Evolutionary conservation across 2,329 filamentous ascomycete species (phyloP).

Genomic region (Venturia pyrina): DNA sequence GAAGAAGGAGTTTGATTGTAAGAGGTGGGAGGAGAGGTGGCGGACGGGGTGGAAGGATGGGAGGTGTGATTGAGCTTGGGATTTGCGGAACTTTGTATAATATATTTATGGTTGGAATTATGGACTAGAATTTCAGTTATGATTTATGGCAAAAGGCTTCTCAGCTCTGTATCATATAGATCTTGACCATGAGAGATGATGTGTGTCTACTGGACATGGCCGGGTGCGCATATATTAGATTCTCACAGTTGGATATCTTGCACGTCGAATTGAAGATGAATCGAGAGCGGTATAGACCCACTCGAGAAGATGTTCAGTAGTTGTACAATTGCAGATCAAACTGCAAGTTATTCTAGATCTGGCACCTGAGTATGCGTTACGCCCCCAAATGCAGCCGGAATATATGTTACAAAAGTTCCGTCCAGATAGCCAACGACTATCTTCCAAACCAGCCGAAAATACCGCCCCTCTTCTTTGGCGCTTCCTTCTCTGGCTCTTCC

Average conservation of each 20-base stretch:
- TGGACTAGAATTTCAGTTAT: not conserved
- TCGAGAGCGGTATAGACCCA: not conserved
- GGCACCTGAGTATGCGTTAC: not conserved
- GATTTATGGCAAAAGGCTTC: not conserved
- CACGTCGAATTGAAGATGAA: not conserved
- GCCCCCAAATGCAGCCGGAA: not conserved
- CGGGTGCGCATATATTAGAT: not conserved
- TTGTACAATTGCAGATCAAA: constrained; percentile 1
- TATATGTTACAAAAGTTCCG: not conserved
- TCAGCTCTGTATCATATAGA: constrained; percentile 3
- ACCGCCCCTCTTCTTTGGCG: not conserved
- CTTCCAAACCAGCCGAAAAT: not conserved
- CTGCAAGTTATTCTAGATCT: not conserved
- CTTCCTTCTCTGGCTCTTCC: not conserved
- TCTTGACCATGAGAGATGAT: not conserved
- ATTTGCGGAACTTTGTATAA: not conserved
- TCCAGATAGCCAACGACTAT: not conserved
- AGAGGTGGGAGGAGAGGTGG: constrained; percentile 88
- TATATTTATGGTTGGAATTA: not conserved
- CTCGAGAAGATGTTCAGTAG: not conserved
- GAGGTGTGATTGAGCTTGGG: constrained; percentile 43
- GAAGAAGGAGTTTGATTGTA: constrained; percentile 84
- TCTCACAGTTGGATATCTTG: not conserved
- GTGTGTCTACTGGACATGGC: not conserved
- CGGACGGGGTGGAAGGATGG: constrained; percentile 74